A percentile compares a stretch with the other conserved stretches of the same genome.
phyloP scores from a whole-genome alignment of 495 filamentous ascomycete species.

The Daldinia concentrica region DNA sequence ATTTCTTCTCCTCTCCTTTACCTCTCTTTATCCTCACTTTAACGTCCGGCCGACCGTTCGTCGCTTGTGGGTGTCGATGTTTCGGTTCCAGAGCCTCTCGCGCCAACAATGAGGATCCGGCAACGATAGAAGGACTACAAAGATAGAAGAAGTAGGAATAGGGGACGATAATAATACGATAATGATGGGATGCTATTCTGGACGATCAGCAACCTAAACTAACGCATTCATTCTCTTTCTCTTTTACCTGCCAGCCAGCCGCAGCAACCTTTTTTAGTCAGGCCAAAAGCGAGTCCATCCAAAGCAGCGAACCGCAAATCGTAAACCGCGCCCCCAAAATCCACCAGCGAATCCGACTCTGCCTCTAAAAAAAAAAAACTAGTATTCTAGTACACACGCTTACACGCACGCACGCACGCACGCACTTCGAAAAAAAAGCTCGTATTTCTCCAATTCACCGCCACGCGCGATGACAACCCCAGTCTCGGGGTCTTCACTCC shows the following conservation, averaged over 20 bases:
- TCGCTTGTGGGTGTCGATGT: conserved; percentile 44
- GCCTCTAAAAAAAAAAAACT: conserved; percentile 30
- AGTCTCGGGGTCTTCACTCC: conserved; percentile 62
- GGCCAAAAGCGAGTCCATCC: conserved; percentile 14
- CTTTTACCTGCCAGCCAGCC: conserved; percentile 29
- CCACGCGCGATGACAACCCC: conserved; percentile 60
- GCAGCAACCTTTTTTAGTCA: not conserved
- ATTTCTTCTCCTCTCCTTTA: conserved; percentile 29
- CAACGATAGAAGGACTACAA: conserved; percentile 35
- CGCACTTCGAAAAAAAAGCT: conserved; percentile 35
- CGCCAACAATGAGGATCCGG: conserved; percentile 48
- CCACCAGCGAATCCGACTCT: conserved; percentile 40
- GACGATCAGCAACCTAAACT: conserved; percentile 37
- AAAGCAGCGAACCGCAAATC: conserved; percentile 27
- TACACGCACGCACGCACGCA: conserved; percentile 38
- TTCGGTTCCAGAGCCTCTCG: conserved; percentile 43
- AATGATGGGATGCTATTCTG: conserved; percentile 43
- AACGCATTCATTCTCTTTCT: conserved; percentile 34
- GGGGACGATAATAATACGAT: conserved; percentile 44
- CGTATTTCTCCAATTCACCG: conserved; percentile 51
- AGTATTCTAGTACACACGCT: conserved; percentile 43
- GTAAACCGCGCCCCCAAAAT: conserved; percentile 14
- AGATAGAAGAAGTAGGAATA: conserved; percentile 19
- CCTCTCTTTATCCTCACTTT: conserved; percentile 33
- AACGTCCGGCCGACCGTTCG: conserved; percentile 37